Conservation (phyloP, 371 early-diverging fungal species). For the Dinochytrium kinnereticum region DNA sequence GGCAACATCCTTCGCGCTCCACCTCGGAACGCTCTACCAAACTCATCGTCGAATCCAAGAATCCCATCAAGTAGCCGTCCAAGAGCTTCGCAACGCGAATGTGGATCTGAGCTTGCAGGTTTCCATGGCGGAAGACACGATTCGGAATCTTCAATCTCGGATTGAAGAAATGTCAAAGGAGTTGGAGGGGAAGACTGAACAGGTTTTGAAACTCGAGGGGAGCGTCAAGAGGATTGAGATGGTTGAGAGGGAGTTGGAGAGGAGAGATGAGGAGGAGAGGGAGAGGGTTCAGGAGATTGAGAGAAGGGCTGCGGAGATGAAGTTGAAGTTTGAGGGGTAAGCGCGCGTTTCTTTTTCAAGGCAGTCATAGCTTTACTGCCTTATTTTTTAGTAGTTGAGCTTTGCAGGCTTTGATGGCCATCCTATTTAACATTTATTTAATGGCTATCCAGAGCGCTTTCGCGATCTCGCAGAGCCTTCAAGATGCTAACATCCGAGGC, state of each 20-base stretch:
- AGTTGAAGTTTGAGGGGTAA: not conserved
- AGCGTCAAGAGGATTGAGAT: not conserved
- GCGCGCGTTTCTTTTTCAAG: not conserved
- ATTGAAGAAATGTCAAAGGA: not conserved
- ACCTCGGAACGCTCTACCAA: not conserved
- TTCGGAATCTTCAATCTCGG: not conserved
- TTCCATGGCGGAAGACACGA: not conserved
- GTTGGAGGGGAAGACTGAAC: not conserved
- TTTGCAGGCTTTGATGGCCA: too few relatives aligned
- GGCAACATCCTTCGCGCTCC: conserved; percentile 9
- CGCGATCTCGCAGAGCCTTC: conserved; percentile 2
- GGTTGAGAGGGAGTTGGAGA: not conserved
- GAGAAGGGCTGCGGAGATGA: not conserved
- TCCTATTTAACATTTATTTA: not conserved
- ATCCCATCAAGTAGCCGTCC: not conserved
- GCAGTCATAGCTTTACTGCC: too few relatives aligned
- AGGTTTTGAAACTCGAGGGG: not conserved
- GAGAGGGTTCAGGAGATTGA: not conserved
- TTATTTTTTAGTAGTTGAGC: too few relatives aligned
- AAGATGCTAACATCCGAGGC: not conserved
- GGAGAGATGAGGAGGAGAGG: not conserved
- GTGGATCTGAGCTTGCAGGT: not conserved
- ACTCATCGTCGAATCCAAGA: not conserved
- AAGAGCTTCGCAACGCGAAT: not conserved
- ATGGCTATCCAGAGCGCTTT: not conserved